These are phyloP conservation scores for Phlyctochytrium bullatum DNA, from an alignment of 192 early-diverging fungal genomes.

Conservation along the genomic window DNA sequence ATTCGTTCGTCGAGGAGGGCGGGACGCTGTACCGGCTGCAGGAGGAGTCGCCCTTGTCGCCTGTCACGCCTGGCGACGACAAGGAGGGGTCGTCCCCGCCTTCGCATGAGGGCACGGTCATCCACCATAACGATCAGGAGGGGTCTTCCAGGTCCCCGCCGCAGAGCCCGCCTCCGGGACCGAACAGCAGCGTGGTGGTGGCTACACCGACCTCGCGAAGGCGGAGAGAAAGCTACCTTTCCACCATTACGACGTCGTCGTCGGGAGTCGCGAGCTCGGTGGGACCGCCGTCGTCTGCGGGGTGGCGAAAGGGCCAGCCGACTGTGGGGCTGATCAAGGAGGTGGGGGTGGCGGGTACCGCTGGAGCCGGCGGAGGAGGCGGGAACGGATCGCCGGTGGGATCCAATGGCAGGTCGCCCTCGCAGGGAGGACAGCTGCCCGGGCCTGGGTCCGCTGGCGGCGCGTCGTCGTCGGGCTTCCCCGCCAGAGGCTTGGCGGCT, in stretches of 20 bases:
- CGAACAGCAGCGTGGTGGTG: neutral
- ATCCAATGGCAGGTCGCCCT: neutral
- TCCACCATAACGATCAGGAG: no score
- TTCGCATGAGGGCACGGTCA: no score
- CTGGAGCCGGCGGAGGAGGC: no score
- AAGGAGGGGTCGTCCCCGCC: no score
- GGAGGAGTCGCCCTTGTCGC: no score
- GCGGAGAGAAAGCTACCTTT: conserved; percentile 2
- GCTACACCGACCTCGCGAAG: no score
- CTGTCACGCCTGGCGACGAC: no score
- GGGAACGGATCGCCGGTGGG: neutral
- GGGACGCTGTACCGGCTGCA: no score
- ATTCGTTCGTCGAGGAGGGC: no score
- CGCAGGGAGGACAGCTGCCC: no score
- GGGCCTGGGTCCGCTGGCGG: neutral
- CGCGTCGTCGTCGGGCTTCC: neutral
- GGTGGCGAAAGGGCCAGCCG: neutral
- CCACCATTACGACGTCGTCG: neutral
- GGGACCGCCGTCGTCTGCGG: neutral
- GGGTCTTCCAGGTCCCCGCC: no score
- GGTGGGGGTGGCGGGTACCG: neutral
- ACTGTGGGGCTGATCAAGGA: neutral
- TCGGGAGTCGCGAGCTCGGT: neutral
- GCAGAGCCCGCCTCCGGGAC: neutral
- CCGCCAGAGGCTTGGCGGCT: no score